These are phyloP conservation scores for Cyamopsis tetragonoloba DNA, from an alignment of 306 rosid species.

Conservation along the genomic window DNA sequence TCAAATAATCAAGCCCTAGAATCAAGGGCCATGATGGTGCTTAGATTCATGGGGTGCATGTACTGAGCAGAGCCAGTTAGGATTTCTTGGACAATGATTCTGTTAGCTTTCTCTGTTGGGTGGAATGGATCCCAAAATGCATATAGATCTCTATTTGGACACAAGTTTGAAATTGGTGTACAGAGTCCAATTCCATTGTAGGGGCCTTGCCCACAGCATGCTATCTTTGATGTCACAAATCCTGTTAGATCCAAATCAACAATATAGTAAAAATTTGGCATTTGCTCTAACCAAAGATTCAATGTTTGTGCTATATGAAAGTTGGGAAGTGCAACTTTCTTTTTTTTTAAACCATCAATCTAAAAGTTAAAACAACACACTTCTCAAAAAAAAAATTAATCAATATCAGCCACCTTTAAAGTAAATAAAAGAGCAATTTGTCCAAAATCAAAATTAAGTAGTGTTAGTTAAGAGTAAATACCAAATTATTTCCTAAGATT, in stretches of 20 bases:
- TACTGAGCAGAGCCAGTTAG: conserved; percentile 42
- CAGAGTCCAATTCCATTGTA: conserved; percentile 73
- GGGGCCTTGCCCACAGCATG: conserved; percentile 88
- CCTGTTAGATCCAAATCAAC: conserved; percentile 40
- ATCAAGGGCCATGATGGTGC: conserved; percentile 54
- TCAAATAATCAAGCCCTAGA: conserved; percentile 24
- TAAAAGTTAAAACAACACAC: no score
- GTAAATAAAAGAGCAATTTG: background rate
- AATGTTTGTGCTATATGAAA: no score
- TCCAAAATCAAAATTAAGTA: background rate
- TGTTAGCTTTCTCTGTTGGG: conserved; percentile 68
- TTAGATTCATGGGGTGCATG: conserved; percentile 76
- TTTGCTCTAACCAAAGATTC: background rate
- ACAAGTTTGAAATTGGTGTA: conserved; percentile 58
- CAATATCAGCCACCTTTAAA: no score
- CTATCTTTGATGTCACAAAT: conserved; percentile 51
- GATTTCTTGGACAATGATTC: conserved; percentile 54
- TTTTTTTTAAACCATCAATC: no score
- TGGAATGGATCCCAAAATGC: conserved; percentile 85
- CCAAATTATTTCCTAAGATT: no score
- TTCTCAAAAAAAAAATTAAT: no score
- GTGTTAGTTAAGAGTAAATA: no score
- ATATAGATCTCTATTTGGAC: conserved; percentile 49
- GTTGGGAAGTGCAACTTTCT: no score
- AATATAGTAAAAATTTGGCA: background rate